phyloP scores from a whole-genome alignment of 805 yeast species.

The Saccharomyces kudriavzevii region DNA sequence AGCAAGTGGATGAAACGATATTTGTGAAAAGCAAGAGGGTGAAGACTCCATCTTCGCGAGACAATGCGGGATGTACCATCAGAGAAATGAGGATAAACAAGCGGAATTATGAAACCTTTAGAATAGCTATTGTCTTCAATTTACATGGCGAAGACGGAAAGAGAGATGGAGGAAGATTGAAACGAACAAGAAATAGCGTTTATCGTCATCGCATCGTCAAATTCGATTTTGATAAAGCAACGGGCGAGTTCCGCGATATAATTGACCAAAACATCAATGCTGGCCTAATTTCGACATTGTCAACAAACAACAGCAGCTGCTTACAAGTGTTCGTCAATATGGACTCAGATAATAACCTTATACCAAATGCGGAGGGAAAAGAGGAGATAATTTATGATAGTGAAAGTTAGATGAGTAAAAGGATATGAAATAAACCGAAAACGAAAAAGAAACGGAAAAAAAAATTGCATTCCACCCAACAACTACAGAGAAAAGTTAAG shows the following conservation, averaged over 20 bases:
- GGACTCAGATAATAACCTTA: background rate
- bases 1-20: background rate
- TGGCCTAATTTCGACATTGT: background rate
- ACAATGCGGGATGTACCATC: background rate
- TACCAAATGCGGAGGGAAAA: background rate
- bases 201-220: background rate
- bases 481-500: background rate
- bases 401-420: constrained; percentile 7
- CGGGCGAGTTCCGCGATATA: background rate
- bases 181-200: background rate
- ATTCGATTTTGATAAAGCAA: background rate
- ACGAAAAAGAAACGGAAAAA: background rate
- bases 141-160: background rate
- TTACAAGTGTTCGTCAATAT: background rate
- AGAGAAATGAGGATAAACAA: background rate
- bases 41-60: background rate
- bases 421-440: background rate
- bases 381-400: constrained; percentile 15
- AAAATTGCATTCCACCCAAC: background rate
- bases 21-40: background rate
- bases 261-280: background rate
- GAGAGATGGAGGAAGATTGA: background rate
- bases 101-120: constrained; percentile 1
- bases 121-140: constrained; percentile 9
- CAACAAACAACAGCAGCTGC: background rate